Percentiles rank a stretch among this genome's conserved stretches.
phyloP scores from a whole-genome alignment of 176 grass and related monocot genomes.

The Thinopyrum elongatum region DNA sequence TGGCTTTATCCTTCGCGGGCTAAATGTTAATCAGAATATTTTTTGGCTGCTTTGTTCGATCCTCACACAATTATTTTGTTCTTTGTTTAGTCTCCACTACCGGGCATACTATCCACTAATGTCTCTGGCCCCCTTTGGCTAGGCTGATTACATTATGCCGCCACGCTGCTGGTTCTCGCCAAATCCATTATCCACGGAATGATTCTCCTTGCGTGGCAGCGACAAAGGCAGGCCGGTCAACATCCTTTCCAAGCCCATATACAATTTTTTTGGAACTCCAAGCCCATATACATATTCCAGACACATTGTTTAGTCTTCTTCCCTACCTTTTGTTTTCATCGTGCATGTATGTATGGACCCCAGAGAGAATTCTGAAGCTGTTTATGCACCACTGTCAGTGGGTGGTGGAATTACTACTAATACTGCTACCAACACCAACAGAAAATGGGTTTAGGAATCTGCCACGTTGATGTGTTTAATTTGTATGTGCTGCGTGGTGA shows the following conservation, averaged over 20 bases:
- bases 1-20: too few species aligned
- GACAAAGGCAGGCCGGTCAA: background rate
- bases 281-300: too few species aligned
- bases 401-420: too few species aligned
- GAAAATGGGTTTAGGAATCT: background rate
- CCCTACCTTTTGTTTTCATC: too few species aligned
- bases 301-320: background rate
- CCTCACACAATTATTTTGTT: background rate
- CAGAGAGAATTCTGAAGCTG: too few species aligned
- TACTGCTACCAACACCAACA: background rate
- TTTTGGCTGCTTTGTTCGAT: background rate
- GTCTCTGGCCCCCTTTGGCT: background rate
- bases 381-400: too few species aligned
- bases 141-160: background rate
- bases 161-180: too few species aligned
- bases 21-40: too few species aligned
- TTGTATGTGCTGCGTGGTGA: too few species aligned
- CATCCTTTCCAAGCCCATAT: background rate
- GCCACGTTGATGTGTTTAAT: background rate
- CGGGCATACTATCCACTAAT: background rate
- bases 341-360: too few species aligned
- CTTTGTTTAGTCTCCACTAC: background rate
- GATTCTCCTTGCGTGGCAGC: background rate
- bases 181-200: background rate
- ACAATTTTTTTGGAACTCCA: too few species aligned